Evolutionary conservation across 2,329 filamentous ascomycete genomes (phyloP).

Genomic region (Claviceps arundinis): DNA sequence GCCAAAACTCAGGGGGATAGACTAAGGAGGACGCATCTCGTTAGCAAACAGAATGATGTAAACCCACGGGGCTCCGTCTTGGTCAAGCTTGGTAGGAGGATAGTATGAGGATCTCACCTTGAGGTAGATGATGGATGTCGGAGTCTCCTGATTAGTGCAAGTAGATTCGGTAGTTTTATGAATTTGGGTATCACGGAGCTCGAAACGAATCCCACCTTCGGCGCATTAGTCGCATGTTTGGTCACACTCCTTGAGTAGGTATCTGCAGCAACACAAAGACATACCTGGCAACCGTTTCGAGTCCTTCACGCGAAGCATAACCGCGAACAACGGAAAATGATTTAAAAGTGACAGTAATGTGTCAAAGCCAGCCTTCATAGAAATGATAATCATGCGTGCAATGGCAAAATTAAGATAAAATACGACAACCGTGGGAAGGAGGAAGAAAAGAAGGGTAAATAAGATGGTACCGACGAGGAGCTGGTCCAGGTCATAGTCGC

Average conservation of each 20-base stretch:
- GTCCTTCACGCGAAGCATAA: constrained; percentile 94
- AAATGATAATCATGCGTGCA: constrained; percentile 89
- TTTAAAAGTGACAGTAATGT: constrained; percentile 88
- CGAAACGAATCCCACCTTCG: constrained; percentile 63
- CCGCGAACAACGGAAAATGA: constrained; percentile 91
- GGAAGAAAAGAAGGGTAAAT: constrained; percentile 88
- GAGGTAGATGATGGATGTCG: constrained; percentile 73
- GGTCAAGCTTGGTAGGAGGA: too few relatives aligned
- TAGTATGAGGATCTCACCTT: constrained; percentile 42
- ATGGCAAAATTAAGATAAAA: constrained; percentile 96
- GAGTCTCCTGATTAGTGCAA: constrained; percentile 33
- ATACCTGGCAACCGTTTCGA: constrained; percentile 72
- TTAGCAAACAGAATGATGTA: neutral
- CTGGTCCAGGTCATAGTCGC: constrained; percentile 96
- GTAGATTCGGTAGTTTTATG: constrained; percentile 26
- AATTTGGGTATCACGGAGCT: constrained; percentile 62
- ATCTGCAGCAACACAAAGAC: constrained; percentile 11
- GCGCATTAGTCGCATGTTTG: constrained; percentile 5
- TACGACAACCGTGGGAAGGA: constrained; percentile 86
- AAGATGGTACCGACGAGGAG: constrained; percentile 90
- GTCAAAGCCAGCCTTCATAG: constrained; percentile 80
- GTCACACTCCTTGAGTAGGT: neutral
- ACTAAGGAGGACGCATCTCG: constrained; percentile 34
- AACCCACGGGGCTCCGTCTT: neutral
- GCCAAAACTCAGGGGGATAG: constrained; percentile 77